Percentiles rank a stretch among this genome's conserved stretches.
These are phyloP conservation scores for Calonectria pseudoreteaudii DNA, from an alignment of 2,329 filamentous ascomycete species.

Conservation along the genomic window DNA sequence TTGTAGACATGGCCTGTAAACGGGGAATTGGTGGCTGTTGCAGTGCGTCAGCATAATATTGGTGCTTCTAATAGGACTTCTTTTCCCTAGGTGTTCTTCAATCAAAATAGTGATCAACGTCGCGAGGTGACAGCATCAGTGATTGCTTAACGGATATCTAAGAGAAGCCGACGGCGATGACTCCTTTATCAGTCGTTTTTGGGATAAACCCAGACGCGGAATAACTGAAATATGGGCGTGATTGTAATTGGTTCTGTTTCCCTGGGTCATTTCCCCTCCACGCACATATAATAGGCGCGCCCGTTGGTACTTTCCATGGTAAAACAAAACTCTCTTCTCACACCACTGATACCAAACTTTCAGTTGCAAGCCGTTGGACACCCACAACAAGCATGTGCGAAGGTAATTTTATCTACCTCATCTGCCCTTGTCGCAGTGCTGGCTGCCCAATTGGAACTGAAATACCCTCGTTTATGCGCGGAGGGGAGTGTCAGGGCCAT, in stretches of 20 bases:
- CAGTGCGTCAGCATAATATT: neutral
- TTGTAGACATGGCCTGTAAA: neutral
- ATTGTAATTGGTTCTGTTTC: neutral
- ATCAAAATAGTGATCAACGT: neutral
- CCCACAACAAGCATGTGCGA: neutral
- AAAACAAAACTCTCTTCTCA: neutral
- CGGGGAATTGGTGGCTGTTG: neutral
- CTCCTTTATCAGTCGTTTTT: neutral
- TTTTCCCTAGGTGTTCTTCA: neutral
- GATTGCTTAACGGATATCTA: neutral
- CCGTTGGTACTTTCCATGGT: neutral
- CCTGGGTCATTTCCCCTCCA: neutral
- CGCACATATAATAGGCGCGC: neutral
- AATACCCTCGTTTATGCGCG: neutral
- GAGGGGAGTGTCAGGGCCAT: neutral
- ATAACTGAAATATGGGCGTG: neutral
- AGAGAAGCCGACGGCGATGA: neutral
- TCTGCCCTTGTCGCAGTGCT: neutral
- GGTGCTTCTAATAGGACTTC: neutral
- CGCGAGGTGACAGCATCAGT: neutral
- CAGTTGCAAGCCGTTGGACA: neutral
- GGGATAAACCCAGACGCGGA: neutral
- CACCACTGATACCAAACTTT: neutral
- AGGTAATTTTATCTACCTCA: neutral
- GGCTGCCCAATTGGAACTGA: neutral